phyloP scores from a whole-genome alignment of 2,329 filamentous ascomycete genomes.

The Fusarium sp. region DNA sequence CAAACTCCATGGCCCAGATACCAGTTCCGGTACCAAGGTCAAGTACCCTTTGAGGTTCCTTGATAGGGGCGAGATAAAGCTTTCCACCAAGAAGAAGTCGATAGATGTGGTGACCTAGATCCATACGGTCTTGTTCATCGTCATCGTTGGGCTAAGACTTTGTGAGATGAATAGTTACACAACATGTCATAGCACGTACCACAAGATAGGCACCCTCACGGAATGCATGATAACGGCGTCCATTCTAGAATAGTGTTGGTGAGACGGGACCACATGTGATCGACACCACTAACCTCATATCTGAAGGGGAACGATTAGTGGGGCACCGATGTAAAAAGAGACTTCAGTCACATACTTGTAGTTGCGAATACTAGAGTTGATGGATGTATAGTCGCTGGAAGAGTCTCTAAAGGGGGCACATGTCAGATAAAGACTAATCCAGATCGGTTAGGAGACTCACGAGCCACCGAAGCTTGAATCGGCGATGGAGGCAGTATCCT shows the following conservation, averaged over 20 bases:
- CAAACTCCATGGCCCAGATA: conserved; percentile 27
- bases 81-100: conserved; percentile 6
- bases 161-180: background rate
- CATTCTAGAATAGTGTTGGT: conserved; percentile 9
- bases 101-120: conserved; percentile 24
- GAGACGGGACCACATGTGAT: accelerated
- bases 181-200: background rate
- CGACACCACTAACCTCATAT: conserved; percentile 10
- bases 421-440: background rate
- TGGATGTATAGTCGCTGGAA: background rate
- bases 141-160: conserved; percentile 14
- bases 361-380: conserved; percentile 28
- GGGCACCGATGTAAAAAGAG: accelerated
- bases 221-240: conserved; percentile 33
- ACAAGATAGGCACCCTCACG: conserved; percentile 27
- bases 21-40: conserved; percentile 24
- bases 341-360: conserved; percentile 11
- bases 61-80: conserved; percentile 19
- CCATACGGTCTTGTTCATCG: conserved; percentile 24
- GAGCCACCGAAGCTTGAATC: background rate
- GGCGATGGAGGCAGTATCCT: conserved; percentile 3
- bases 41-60: conserved; percentile 9
- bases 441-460: background rate
- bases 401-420: background rate
- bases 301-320: background rate